These are phyloP conservation scores for Quercus engelmannii DNA, from an alignment of 306 rosid genomes.

Conservation along the genomic window DNA sequence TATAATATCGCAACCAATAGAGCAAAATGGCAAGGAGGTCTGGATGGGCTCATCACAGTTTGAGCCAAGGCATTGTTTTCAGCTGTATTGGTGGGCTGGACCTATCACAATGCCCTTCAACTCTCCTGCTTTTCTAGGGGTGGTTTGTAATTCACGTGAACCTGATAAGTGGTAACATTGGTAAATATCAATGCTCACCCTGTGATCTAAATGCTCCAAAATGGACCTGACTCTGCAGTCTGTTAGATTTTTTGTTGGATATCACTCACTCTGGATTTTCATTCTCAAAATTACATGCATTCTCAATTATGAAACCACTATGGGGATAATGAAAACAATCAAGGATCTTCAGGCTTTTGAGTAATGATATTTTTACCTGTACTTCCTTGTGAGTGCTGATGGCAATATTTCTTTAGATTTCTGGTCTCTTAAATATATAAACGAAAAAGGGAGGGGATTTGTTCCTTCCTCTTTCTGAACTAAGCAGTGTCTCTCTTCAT, in stretches of 20 bases:
- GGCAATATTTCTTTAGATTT: background rate
- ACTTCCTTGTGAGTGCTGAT: background rate
- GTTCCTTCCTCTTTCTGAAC: background rate
- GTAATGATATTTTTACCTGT: background rate
- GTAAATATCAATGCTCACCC: no score
- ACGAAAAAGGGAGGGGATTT: background rate
- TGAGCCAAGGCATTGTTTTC: background rate
- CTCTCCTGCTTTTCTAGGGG: background rate
- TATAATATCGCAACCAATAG: background rate
- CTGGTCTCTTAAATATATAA: background rate
- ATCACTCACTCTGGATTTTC: no score
- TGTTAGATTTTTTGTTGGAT: no score
- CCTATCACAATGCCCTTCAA: background rate
- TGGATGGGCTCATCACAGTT: background rate
- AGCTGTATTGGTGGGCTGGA: background rate
- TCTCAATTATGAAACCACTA: background rate
- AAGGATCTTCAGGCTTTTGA: background rate
- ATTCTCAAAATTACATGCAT: background rate
- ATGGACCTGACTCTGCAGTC: no score
- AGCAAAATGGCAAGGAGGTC: background rate
- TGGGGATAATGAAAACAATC: background rate
- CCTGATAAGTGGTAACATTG: no score
- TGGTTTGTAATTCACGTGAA: background rate
- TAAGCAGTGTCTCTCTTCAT: background rate
- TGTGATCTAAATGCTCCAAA: no score